A percentile compares a stretch with the other conserved stretches of the same genome.
Conservation (phyloP, 2,329 filamentous ascomycete genomes). For the Fusarium concolor region DNA sequence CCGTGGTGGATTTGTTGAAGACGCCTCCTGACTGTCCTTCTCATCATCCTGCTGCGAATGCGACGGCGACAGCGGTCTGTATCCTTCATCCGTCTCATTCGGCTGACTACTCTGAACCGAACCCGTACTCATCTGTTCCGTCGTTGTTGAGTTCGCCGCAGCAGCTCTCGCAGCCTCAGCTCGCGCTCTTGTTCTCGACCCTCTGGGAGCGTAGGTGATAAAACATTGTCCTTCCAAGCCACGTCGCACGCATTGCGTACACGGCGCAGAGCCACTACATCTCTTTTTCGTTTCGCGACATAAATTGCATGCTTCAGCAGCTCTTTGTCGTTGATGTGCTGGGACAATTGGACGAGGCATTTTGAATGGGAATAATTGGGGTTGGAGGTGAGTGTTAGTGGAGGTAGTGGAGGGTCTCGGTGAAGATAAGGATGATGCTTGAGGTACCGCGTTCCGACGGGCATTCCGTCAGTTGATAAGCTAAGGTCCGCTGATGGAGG, state of each 20-base stretch:
- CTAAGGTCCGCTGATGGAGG: neutral
- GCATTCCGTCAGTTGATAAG: constrained; percentile 13
- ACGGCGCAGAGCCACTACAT: constrained; percentile 62
- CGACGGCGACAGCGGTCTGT: constrained; percentile 47
- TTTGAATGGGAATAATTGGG: neutral
- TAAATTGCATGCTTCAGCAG: constrained; percentile 60
- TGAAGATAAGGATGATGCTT: neutral
- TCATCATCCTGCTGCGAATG: constrained; percentile 45
- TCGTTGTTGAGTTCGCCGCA: neutral
- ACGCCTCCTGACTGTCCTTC: constrained; percentile 30
- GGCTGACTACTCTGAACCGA: constrained; percentile 3
- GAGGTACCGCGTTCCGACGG: constrained; percentile 4
- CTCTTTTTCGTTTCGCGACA: constrained; percentile 64
- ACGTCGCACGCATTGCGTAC: constrained; percentile 59
- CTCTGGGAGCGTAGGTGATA: constrained; percentile 50
- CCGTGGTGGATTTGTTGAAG: constrained; percentile 44
- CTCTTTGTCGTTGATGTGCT: constrained; percentile 60
- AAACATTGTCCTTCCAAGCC: constrained; percentile 55
- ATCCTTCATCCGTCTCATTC: constrained; percentile 27
- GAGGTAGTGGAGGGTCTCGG: neutral
- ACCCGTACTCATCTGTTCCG: neutral
- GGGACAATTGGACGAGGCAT: constrained; percentile 66
- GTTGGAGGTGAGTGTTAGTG: neutral
- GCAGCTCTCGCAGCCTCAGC: constrained; percentile 28
- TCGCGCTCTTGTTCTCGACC: constrained; percentile 37